Conservation (phyloP, 352 stramenopile species). For the Halophytophthora batemanensis region DNA sequence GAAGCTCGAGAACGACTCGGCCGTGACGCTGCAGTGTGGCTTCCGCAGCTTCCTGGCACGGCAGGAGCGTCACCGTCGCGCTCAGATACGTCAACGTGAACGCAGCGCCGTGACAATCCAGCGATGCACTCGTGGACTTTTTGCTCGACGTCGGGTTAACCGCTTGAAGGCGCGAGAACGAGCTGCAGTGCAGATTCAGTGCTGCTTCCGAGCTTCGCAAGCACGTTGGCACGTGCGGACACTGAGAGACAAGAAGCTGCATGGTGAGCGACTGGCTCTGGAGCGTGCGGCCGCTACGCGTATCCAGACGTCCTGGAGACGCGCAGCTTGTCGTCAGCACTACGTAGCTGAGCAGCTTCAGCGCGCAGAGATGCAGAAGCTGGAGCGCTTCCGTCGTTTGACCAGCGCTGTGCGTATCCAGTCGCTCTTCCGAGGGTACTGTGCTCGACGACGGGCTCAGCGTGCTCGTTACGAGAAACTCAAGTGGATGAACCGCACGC, state of each 20-base stretch:
- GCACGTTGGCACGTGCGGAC: conserved; percentile 37
- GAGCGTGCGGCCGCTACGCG: conserved; percentile 34
- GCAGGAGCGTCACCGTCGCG: conserved; percentile 34
- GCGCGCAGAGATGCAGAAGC: conserved; percentile 25
- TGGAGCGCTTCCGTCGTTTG: conserved; percentile 38
- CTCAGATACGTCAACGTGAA: conserved; percentile 7
- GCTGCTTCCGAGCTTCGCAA: conserved; percentile 34
- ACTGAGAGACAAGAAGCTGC: conserved; percentile 37
- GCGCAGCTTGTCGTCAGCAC: conserved; percentile 18
- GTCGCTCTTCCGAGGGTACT: conserved; percentile 55
- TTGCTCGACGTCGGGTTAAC: conserved; percentile 33
- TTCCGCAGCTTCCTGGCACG: conserved; percentile 51
- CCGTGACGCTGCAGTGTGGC: conserved; percentile 50
- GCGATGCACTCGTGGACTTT: conserved; percentile 40
- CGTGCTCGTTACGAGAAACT: conserved; percentile 59
- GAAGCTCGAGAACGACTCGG: conserved; percentile 57
- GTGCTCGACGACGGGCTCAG: conserved; percentile 43
- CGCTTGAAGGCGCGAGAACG: conserved; percentile 23
- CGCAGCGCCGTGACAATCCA: conserved; percentile 46
- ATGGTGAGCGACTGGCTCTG: conserved; percentile 14
- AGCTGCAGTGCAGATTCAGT: conserved; percentile 60
- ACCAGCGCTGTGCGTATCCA: conserved; percentile 61
- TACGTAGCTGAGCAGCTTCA: conserved; percentile 33
- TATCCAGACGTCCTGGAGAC: conserved; percentile 58
- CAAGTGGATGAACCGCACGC: conserved; percentile 59